Conservation (phyloP, 2,329 filamentous ascomycete species). For the Exophiala mesophila region DNA sequence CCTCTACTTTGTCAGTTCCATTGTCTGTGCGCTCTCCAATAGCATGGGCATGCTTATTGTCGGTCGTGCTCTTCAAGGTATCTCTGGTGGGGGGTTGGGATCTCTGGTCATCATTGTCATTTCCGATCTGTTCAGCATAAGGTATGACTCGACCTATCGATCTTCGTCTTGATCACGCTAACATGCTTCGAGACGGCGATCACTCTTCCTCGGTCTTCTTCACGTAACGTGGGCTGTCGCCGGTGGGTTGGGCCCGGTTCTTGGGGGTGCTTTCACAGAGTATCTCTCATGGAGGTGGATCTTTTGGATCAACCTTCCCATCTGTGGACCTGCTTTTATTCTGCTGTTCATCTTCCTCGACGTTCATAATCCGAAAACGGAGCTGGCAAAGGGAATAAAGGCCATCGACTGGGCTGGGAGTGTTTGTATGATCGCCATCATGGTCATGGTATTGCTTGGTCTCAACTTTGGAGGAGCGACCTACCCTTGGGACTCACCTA, state of each 20-base stretch:
- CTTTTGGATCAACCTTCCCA: conserved; percentile 53
- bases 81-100: conserved; percentile 49
- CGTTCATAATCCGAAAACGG: conserved; percentile 51
- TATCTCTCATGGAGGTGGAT: conserved; percentile 49
- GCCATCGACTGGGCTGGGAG: conserved; percentile 54
- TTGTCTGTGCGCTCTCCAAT: conserved; percentile 44
- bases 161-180: too few relatives aligned
- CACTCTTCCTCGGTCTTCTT: conserved; percentile 47
- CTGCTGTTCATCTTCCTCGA: conserved; percentile 50
- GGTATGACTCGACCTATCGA: conserved; percentile 25
- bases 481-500: conserved; percentile 68
- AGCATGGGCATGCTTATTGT: conserved; percentile 50
- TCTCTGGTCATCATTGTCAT: conserved; percentile 51
- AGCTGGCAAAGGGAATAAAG: conserved; percentile 32
- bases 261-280: conserved; percentile 48
- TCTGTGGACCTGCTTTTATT: conserved; percentile 45
- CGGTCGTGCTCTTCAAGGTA: conserved; percentile 50
- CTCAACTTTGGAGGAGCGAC: conserved; percentile 76
- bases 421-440: conserved; percentile 64
- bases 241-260: conserved; percentile 47
- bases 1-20: conserved; percentile 45
- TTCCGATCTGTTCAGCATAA: conserved; percentile 51
- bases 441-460: conserved; percentile 82
- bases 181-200: conserved; percentile 38
- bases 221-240: conserved; percentile 53